These are phyloP conservation scores for Pneumocystis carinii DNA, from an alignment of 1,139 yeast species.

Conservation along the genomic window DNA sequence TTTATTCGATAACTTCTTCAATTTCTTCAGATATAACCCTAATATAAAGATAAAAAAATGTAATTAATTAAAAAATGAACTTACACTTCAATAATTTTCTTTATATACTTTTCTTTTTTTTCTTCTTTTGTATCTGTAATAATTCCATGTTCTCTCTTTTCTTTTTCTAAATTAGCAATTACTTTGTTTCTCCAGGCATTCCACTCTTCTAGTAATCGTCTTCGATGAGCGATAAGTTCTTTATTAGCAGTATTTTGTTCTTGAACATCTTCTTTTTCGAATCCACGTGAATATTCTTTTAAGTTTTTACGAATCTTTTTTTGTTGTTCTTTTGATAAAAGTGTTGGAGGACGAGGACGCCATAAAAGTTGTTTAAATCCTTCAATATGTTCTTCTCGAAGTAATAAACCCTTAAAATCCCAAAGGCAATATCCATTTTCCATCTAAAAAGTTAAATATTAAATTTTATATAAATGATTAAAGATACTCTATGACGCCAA, in stretches of 20 bases:
- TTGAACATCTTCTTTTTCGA: slow-evolving; percentile 92
- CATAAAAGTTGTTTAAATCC: slow-evolving; percentile 81
- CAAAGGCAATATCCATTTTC: slow-evolving; percentile 84
- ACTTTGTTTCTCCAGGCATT: slow-evolving; percentile 48
- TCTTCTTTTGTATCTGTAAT: slow-evolving; percentile 30
- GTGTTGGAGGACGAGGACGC: slow-evolving; percentile 91
- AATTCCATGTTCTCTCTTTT: slow-evolving; percentile 34
- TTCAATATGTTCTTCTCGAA: slow-evolving; percentile 64
- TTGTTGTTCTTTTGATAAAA: slow-evolving; percentile 61
- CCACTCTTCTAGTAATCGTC: slow-evolving; percentile 78
- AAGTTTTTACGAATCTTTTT: slow-evolving; percentile 84
- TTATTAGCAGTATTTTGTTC: slow-evolving; percentile 88
- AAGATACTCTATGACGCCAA: slow-evolving; percentile 48
- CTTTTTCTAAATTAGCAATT: slow-evolving; percentile 27
- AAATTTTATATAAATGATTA: background rate
- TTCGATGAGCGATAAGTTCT: slow-evolving; percentile 76
- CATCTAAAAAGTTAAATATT: slow-evolving; percentile 22
- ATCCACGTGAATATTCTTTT: slow-evolving; percentile 79
- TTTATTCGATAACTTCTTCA: background rate
- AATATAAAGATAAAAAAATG: background rate
- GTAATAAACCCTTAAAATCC: slow-evolving; percentile 64
- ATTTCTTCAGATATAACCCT: background rate
- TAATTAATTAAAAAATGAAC: background rate
- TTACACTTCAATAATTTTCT: slow-evolving; percentile 51
- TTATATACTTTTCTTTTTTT: slow-evolving; percentile 50